Evolutionary conservation across 1,284 basidiomycete genomes (phyloP), one percentile per base, ranked within the genome.

Genomic region (Wolfiporia cocos): DNA sequence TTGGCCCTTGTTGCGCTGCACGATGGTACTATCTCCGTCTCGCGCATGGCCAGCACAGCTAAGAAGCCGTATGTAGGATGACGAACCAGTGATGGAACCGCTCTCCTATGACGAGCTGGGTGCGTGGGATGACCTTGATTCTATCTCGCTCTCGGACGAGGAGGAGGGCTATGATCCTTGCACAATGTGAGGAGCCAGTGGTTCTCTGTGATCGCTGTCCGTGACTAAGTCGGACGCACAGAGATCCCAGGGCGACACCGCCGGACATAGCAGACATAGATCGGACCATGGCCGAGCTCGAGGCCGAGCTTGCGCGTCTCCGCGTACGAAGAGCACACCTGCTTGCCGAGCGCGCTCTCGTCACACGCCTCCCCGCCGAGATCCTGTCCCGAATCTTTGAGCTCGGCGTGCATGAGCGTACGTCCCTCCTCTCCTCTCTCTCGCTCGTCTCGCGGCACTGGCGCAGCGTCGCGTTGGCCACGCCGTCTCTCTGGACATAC

Each of bases 381-480:
- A 50, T 64, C 22, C 53, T 66, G 6, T 58, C 59, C 30, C 58
- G 62, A 15, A 51, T 66, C 10, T 64, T 66, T 44, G 63, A 65
- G 43, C 48, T 64, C 11, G 63, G 59, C 19, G 56, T 58, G 1
- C 49, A 64, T 41, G 57, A 61, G 22, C 37, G 49, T 40, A 36
- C 49, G 12, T 47, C 58, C 3, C 48, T 61, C 26, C 44, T 59
- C 6, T 45, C 49, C 3, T 39, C 34, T 15, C 34, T 63, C 12
- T 57, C 51, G 14, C 55, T 63, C 17, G 62, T 64, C 10, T 63
- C 56, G 12, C 56, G 34, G 7, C 49, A 52, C 19, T 65, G 63
- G 63, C 43, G 60, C 17, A 37, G 47, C 23, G 36, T 58, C 20
- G 50, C 56, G 2, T 48, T 65, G 4, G 39, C 51, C 2, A 62